phyloP scores from a whole-genome alignment of 2,329 filamentous ascomycete species.

The Alternaria sp. region DNA sequence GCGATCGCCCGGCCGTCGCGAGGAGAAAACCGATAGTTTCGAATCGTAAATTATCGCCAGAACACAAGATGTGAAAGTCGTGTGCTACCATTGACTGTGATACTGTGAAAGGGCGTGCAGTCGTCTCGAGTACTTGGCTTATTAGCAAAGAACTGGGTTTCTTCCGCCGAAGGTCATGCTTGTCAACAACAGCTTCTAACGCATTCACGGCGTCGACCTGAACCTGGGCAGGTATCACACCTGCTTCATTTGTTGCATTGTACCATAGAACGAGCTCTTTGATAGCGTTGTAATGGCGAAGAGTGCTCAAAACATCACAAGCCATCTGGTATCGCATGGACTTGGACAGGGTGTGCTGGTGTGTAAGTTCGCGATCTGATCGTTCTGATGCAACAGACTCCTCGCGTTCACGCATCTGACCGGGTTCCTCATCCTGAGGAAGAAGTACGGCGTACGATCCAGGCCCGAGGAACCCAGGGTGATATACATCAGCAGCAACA shows the following conservation, averaged over 20 bases:
- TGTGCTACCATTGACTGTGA: slow-evolving; percentile 32
- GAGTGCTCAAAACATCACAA: slow-evolving; percentile 31
- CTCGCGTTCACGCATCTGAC: slow-evolving; percentile 23
- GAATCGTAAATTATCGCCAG: slow-evolving; percentile 47
- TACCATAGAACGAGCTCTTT: slow-evolving; percentile 34
- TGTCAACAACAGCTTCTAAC: slow-evolving; percentile 38
- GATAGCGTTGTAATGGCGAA: slow-evolving; percentile 37
- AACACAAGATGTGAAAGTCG: slow-evolving; percentile 49
- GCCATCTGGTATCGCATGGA: slow-evolving; percentile 40
- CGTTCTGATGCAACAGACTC: slow-evolving; percentile 34
- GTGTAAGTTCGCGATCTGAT: slow-evolving; percentile 35
- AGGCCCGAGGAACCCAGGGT: slow-evolving; percentile 43
- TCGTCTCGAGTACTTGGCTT: slow-evolving; percentile 36
- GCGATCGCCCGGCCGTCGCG: slow-evolving; percentile 45
- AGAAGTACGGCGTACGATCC: slow-evolving; percentile 42
- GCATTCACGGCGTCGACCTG: slow-evolving; percentile 43
- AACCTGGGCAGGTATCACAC: slow-evolving; percentile 46
- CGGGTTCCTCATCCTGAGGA: slow-evolving; percentile 33
- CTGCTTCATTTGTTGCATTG: slow-evolving; percentile 37
- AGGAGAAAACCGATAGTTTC: slow-evolving; percentile 50
- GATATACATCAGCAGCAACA: slow-evolving; percentile 40
- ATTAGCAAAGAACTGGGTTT: slow-evolving; percentile 35
- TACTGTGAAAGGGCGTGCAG: slow-evolving; percentile 33
- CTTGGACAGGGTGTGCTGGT: slow-evolving; percentile 41
- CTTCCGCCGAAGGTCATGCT: slow-evolving; percentile 34